Evolutionary conservation across 2,329 filamentous ascomycete genomes (phyloP).

Genomic region (Apiospora rasikravindrae): DNA sequence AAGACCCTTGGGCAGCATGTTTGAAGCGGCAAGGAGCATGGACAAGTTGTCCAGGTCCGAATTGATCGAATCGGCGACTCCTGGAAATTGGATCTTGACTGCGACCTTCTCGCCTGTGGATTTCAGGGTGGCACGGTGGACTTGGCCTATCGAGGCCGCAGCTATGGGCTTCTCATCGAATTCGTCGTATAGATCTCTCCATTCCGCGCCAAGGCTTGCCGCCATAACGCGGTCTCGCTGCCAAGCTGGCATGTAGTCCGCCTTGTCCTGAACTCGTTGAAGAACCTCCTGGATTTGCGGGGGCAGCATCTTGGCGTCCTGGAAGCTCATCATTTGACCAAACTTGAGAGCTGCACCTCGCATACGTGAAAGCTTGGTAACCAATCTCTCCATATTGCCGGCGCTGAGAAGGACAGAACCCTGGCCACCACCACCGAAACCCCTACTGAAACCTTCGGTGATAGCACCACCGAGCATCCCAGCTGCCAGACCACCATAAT

Average conservation of each 20-base stretch:
- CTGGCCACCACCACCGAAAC: constrained; percentile 68
- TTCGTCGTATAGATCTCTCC: constrained; percentile 80
- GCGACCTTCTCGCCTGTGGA: constrained; percentile 79
- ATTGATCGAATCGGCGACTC: constrained; percentile 93
- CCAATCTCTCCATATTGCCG: constrained; percentile 89
- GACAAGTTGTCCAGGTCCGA: constrained; percentile 94
- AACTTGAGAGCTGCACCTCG: constrained; percentile 95
- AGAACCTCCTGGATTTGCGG: constrained; percentile 85
- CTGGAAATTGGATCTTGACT: constrained; percentile 97
- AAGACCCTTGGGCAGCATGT: constrained; percentile 86
- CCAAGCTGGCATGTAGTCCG: constrained; percentile 96
- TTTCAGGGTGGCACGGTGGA: constrained; percentile 83
- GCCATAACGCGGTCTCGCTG: constrained; percentile 86
- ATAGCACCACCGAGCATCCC: constrained; percentile 95
- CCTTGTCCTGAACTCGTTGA: constrained; percentile 92
- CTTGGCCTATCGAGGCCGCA: constrained; percentile 95
- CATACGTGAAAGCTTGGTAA: constrained; percentile 93
- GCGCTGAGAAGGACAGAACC: constrained; percentile 88
- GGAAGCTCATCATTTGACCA: constrained; percentile 97
- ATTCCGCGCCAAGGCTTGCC: constrained; percentile 79
- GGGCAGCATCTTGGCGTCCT: constrained; percentile 95
- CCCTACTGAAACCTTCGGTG: constrained; percentile 81
- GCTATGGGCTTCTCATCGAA: constrained; percentile 95
- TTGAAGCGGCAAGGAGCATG: constrained; percentile 86
- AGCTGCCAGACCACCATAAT: constrained; percentile 90